Evolutionary conservation across 176 grass and related monocot species (phyloP), one percentile per base, ranked within the genome.

Genomic region (Otatea glauca): DNA sequence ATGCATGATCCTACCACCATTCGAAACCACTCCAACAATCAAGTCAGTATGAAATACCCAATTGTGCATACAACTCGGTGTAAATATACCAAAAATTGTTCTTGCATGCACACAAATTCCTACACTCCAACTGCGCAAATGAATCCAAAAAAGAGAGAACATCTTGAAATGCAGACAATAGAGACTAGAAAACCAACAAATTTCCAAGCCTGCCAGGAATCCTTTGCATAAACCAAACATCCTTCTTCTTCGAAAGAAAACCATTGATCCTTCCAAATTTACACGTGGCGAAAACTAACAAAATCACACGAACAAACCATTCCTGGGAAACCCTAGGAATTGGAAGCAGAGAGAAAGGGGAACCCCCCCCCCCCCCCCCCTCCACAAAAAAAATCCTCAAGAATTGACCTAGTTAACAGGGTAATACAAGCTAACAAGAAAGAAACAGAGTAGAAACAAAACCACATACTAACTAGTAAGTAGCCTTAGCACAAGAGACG

Each of bases 371-470:
- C n/a, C n/a, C n/a, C n/a, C n/a, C n/a, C n/a, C n/a, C n/a, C n/a
- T n/a, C n/a, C n/a, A n/a, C n/a, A n/a, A 29, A 29, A 29, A 41
- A n/a, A 47, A 51, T n/a, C 21, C 34, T 32, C 35, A 13, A 7
- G 39, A 55, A 60, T 68, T 75, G 43, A 77, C 64, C 65, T 75
- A 69, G 70, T 62, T 68, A 38, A 37, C 43, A 29, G 41, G 25
- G 7, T 21, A n/a, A 24, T 4, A 5, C 71, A 73, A 74, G 47
- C 51, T 85, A 75, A 25, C 25, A 58, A 78, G 29, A 20, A 77
- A 56, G 56, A 61, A 10, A 23, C 4, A 0, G 23, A 35, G 51
- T 3, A 2, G 1, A 74, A 34, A 27, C 6, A 66, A 14, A 16
- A 41, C 2, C 23, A 17, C 5, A 17, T 24, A 14, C 32, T 13